These are phyloP conservation scores for Mimosa pudica DNA, from an alignment of 306 rosid species.

Conservation along the genomic window DNA sequence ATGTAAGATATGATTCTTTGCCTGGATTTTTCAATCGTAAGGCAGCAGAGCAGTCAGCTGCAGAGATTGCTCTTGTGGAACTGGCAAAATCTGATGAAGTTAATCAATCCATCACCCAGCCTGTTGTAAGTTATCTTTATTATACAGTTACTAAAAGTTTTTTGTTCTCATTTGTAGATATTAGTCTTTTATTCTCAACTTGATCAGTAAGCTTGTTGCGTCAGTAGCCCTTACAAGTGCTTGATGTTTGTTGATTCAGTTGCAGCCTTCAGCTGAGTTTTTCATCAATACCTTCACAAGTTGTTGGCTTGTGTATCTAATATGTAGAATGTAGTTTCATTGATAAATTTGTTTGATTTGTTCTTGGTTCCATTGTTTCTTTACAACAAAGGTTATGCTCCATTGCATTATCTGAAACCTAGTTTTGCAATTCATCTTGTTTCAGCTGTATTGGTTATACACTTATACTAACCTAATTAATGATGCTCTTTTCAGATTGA, in stretches of 20 bases:
- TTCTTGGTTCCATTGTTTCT: slow-evolving; percentile 30
- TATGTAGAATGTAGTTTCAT: background rate
- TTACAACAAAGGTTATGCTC: background rate
- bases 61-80: slow-evolving; percentile 86
- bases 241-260: background rate
- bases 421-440: slow-evolving; percentile 20
- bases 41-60: slow-evolving; percentile 95
- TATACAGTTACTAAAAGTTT: slow-evolving; percentile 8
- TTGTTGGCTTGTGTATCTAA: slow-evolving; percentile 3
- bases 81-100: slow-evolving; percentile 65
- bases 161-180: slow-evolving; percentile 14
- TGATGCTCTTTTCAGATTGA: slow-evolving; percentile 67
- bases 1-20: slow-evolving; percentile 67
- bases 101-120: slow-evolving; percentile 58
- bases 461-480: slow-evolving; percentile 33
- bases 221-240: background rate
- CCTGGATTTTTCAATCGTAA: slow-evolving; percentile 82
- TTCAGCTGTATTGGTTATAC: slow-evolving; percentile 14
- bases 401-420: background rate
- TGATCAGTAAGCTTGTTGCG: background rate
- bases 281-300: slow-evolving; percentile 2
- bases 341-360: background rate
- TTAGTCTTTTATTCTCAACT: slow-evolving; percentile 3
- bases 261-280: background rate
- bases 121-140: slow-evolving; percentile 68